Conservation (phyloP, 1,139 yeast genomes). For the Candida albicans region DNA sequence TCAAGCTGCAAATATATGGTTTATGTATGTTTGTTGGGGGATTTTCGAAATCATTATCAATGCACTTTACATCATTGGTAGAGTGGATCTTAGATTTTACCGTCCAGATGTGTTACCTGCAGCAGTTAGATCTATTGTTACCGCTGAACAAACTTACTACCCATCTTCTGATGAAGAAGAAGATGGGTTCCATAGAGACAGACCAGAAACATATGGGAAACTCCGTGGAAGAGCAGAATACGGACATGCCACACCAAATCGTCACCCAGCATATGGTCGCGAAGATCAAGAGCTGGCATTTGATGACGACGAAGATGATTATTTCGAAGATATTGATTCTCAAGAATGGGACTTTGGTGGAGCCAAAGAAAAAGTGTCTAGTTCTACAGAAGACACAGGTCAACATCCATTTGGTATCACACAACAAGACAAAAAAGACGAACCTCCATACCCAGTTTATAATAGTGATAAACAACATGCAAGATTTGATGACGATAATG, state of each 20-base stretch:
- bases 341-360: constrained; percentile 14
- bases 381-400: constrained; percentile 14
- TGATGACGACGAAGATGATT: constrained; percentile 14
- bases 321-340: constrained; percentile 16
- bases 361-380: constrained; percentile 4
- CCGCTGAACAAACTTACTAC: constrained; percentile 39
- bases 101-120: constrained; percentile 45
- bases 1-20: constrained; percentile 25
- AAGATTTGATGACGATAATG: constrained; percentile 15
- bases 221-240: constrained; percentile 9
- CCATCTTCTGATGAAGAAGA: constrained; percentile 24
- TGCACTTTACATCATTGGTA: constrained; percentile 38
- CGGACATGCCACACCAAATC: constrained; percentile 6
- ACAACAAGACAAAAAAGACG: constrained; percentile 12
- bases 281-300: constrained; percentile 11
- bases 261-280: background rate
- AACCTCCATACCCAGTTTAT: constrained; percentile 17
- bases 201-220: constrained; percentile 15
- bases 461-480: constrained; percentile 6
- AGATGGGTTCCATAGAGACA: constrained; percentile 18
- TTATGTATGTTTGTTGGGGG: constrained; percentile 43
- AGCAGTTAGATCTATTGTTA: constrained; percentile 37
- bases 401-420: constrained; percentile 11
- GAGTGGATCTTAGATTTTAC: constrained; percentile 49
- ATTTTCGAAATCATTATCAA: constrained; percentile 37